Evolutionary conservation across 108 stramenopile genomes (phyloP).

Genomic region (Parietichytrium sp.): DNA sequence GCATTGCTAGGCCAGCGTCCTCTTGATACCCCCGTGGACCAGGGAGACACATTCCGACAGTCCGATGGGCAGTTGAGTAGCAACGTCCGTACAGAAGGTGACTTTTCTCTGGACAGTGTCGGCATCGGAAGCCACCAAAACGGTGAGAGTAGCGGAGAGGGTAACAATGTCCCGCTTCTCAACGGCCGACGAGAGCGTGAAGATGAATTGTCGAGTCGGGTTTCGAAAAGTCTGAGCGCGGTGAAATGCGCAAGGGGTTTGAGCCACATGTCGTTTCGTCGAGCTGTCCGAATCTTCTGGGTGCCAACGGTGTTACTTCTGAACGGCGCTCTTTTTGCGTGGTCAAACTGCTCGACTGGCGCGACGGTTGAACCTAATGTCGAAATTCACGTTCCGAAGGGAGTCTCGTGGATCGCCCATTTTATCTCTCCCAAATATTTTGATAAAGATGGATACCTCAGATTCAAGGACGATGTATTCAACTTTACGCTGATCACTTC

Average conservation of each 20-base stretch:
- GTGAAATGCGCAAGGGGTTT: too few relatives aligned
- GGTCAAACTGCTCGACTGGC: constrained; percentile 39
- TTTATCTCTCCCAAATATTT: neutral
- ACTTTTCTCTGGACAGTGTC: too few relatives aligned
- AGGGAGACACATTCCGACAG: too few relatives aligned
- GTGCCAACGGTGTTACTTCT: constrained; percentile 2
- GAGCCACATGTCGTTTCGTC: too few relatives aligned
- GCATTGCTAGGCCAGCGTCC: neutral
- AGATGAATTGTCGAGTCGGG: too few relatives aligned
- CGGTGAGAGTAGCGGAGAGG: too few relatives aligned
- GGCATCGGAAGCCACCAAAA: too few relatives aligned
- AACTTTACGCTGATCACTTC: constrained; percentile 64
- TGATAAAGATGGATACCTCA: neutral
- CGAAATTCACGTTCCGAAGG: neutral
- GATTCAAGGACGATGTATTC: constrained; percentile 30
- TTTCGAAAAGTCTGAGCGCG: too few relatives aligned
- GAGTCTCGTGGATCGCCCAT: neutral
- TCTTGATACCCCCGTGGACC: neutral
- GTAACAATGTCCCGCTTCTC: too few relatives aligned
- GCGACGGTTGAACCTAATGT: neutral
- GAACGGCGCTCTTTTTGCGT: constrained; percentile 15
- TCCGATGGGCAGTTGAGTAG: too few relatives aligned
- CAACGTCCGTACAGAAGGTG: too few relatives aligned
- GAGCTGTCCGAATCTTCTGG: neutral
- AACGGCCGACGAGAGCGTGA: too few relatives aligned